Base-by-base conservation (phyloP, 495 filamentous ascomycete genomes). In the Talaromyces adpressus region DNA sequence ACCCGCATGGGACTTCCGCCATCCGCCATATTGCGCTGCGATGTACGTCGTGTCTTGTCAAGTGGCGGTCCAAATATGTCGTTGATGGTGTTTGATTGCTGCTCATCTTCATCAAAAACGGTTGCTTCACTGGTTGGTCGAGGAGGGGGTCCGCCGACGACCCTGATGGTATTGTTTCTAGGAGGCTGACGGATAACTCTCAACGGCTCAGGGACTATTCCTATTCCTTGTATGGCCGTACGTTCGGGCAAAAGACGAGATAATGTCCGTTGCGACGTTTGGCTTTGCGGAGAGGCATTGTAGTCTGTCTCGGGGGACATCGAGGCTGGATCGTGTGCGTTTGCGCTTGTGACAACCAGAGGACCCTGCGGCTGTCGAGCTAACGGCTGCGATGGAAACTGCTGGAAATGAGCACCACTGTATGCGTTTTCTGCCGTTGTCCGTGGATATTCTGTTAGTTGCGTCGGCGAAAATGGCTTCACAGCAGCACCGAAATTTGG, bases 81-180 rank as follows among this genome's bases (percentile, higher is more conserved):
- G 27, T 58, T 36, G 27, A 32, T 36, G 29, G 61, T 68, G 27
- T 18, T 25, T 27, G 63, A 61, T 22, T 52, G 66, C 51, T 60
- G 63, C 49, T 39, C 52, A 30, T 79, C 75, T 49, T 80, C 78
- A 66, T 80, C 78, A 57, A 78, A 77, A 3, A 75, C 57, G 1
- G 77, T 79, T 27, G 67, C 73, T 8, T 69, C 67, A 61, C 77
- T 81, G 20, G 30, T 52, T 6, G 72, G 74, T 4, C 75, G 66
- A 4, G 29, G 41, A 34, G 59, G 36, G 2, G 18, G 49, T 3
- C 52, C 52, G 8, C 22, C 22, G 0, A 29, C 52, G 8, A 29
- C 27, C 52, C 27, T 29, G 22, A 56, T 56, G 8, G 23, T 56
- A 14, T 56, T 29, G 1, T 0, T 16, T n/a, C 11, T 22, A 63